Percentiles rank a stretch among this genome's conserved stretches.
These are phyloP conservation scores for Fusarium phyllophilum DNA, from an alignment of 2,329 filamentous ascomycete species.

Conservation along the genomic window DNA sequence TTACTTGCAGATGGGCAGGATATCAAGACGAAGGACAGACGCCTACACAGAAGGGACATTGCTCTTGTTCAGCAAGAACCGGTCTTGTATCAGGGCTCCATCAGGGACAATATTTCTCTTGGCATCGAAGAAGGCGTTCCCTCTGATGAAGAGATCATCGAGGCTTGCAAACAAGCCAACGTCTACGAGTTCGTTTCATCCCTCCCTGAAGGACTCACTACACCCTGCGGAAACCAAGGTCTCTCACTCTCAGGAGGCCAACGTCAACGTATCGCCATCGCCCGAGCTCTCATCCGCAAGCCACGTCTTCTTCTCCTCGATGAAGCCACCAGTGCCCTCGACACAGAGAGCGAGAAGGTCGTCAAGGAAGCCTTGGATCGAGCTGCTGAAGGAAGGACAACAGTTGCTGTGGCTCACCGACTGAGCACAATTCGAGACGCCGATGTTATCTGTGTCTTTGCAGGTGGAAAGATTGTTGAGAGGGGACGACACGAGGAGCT, in stretches of 20 bases:
- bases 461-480: conserved; percentile 59
- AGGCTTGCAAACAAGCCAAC: conserved; percentile 65
- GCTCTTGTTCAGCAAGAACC: conserved; percentile 56
- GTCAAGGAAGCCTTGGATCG: conserved; percentile 71
- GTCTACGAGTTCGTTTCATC: conserved; percentile 65
- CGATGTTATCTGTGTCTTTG: conserved; percentile 71
- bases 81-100: conserved; percentile 59
- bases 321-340: conserved; percentile 74
- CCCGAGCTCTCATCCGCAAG: conserved; percentile 73
- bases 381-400: conserved; percentile 57
- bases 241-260: conserved; percentile 78
- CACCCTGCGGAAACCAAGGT: conserved; percentile 72
- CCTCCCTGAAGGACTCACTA: conserved; percentile 69
- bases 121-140: conserved; percentile 51
- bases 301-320: conserved; percentile 76
- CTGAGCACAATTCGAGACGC: conserved; percentile 66
- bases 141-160: conserved; percentile 53
- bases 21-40: conserved; percentile 44
- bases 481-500: conserved; percentile 70
- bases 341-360: conserved; percentile 72
- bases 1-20: conserved; percentile 46
- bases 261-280: conserved; percentile 77
- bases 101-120: conserved; percentile 66
- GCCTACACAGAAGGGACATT: conserved; percentile 49
- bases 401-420: conserved; percentile 73